Evolutionary conservation across 306 rosid species (phyloP).

Genomic region (Chamaecrista fasciculata): DNA sequence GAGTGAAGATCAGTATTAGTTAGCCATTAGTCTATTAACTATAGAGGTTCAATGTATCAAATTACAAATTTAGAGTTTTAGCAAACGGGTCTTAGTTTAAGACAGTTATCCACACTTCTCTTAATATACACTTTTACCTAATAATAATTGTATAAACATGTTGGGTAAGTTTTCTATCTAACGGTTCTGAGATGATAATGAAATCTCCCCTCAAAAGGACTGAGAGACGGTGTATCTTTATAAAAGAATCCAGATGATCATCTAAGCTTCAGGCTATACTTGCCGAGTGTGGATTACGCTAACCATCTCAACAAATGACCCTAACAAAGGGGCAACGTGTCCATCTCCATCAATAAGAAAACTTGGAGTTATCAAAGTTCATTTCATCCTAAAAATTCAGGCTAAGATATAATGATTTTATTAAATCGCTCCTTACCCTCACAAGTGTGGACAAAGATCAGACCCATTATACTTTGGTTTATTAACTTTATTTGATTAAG

Average conservation of each 20-base stretch:
- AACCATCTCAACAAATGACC: not conserved
- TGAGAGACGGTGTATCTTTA: not conserved
- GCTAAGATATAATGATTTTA: not conserved
- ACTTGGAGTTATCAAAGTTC: not conserved
- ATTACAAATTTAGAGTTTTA: too few relatives aligned
- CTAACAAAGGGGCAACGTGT: not conserved
- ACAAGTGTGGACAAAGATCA: not conserved
- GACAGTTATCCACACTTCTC: too few relatives aligned
- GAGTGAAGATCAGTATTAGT: too few relatives aligned
- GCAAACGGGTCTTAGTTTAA: too few relatives aligned
- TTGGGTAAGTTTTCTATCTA: not conserved
- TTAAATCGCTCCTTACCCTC: not conserved
- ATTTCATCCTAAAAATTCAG: not conserved
- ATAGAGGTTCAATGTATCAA: too few relatives aligned
- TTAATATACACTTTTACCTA: too few relatives aligned
- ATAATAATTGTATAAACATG: not conserved
- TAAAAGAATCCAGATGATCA: not conserved
- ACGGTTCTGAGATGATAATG: not conserved
- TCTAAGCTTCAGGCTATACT: not conserved
- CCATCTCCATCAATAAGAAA: conserved; percentile 2
- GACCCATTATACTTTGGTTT: not conserved
- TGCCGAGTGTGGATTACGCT: not conserved
- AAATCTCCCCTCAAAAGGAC: not conserved
- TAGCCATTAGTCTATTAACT: too few relatives aligned
- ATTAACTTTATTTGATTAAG: not conserved